Evolutionary conservation across 371 early-diverging fungal genomes (phyloP), one percentile per base, ranked within the genome.

Genomic region (Batkoa obscura): DNA sequence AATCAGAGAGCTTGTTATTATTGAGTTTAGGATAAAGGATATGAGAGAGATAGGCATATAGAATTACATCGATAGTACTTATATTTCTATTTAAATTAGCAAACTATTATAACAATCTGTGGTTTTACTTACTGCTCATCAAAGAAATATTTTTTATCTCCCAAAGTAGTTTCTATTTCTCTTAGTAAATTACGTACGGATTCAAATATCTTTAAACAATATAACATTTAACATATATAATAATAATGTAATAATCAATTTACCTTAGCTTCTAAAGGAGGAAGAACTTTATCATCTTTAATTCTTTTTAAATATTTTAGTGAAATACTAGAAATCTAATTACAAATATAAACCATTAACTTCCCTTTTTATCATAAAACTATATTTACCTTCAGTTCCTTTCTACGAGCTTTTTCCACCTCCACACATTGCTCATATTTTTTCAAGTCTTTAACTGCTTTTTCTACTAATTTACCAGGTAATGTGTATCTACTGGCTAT

Each of bases 391-490:
- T 47, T 9, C 6, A 30, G 15, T 32, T 47, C 31, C 31, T 47
- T 47, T 47, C 48, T 47, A 23, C n/a, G 15, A 23, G 15, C 48
- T 23, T 47, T 47, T 47, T 47, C 48, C 15, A 47, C 48, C n/a
- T 47, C 48, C 9, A 47, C 48, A 30, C 48, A 47, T 47, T 47
- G 48, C 30, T 47, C 31, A 47, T 47, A 47, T 32, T 47, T 47
- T 47, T 47, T 32, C 15, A 47, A 32, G 6, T 23, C 23, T 4
- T 9, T 1, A 9, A 8, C 9, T 9, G 48, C 48, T 30, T 12
- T 8, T 23, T 47, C 48, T 47, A 10, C 31, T 10, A 47, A n/a
- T 6, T 32, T 4, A 32, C 31, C 6, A n/a, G 48, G 48, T 32
- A 47, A 47, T 23, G 15, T 23, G 31, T 47, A 47, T 9, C 48